Evolutionary conservation across 108 stramenopile genomes (phyloP).

Genomic region (Skeletonema marinoi): DNA sequence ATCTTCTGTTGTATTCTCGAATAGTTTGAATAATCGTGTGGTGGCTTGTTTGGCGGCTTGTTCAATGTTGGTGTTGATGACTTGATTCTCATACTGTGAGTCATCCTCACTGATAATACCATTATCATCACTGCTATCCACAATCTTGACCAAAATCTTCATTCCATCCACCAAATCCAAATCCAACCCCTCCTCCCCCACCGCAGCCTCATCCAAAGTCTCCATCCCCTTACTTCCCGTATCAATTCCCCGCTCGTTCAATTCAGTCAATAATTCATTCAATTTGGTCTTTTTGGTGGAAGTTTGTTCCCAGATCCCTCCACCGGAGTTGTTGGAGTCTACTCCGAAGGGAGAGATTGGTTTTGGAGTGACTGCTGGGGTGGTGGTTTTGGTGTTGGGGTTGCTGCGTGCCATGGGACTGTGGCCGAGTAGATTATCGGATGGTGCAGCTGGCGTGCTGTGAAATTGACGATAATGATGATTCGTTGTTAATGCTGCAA

Average conservation of each 20-base stretch:
- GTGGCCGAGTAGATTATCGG: conserved; percentile 73
- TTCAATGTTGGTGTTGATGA: background rate
- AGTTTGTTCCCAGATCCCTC: conserved; percentile 89
- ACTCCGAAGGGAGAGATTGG: conserved; percentile 35
- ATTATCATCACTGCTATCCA: conserved; percentile 37
- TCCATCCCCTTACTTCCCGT: conserved; percentile 43
- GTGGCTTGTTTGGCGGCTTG: conserved; percentile 8
- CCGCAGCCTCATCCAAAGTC: conserved; percentile 74
- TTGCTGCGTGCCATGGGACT: conserved; percentile 70
- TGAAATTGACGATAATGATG: background rate
- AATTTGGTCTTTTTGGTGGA: conserved; percentile 87
- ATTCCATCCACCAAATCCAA: conserved; percentile 86
- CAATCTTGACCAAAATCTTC: conserved; percentile 50
- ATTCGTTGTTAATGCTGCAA: background rate
- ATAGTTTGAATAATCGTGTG: conserved; percentile 23
- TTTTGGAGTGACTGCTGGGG: background rate
- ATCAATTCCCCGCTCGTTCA: conserved; percentile 42
- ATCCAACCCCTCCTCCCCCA: conserved; percentile 68
- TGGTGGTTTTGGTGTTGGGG: conserved; percentile 9
- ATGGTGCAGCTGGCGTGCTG: conserved; percentile 14
- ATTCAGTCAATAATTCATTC: conserved; percentile 60
- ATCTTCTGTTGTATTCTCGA: conserved; percentile 8
- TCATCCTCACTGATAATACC: background rate
- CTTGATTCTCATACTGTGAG: background rate
- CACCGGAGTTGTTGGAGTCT: conserved; percentile 66